Conservation (phyloP, 2,329 filamentous ascomycete genomes). For the Leptographium galeiforme region DNA sequence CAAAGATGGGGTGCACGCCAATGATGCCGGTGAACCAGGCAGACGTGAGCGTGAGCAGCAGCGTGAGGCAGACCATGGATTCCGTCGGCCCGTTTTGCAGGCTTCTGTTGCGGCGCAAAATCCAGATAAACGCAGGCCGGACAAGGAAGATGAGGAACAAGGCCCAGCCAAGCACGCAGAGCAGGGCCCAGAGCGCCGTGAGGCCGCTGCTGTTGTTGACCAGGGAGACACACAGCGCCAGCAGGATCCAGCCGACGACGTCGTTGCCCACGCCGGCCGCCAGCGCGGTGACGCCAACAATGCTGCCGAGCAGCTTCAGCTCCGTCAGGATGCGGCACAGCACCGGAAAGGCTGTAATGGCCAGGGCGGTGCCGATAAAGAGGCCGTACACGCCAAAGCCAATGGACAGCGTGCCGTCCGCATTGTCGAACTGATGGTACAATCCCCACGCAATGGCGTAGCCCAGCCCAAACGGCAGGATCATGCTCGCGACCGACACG, state of each 20-base stretch:
- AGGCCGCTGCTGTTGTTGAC: slow-evolving; percentile 79
- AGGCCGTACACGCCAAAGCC: slow-evolving; percentile 42
- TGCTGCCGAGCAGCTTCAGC: slow-evolving; percentile 69
- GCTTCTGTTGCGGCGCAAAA: slow-evolving; percentile 60
- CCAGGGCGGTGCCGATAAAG: slow-evolving; percentile 86
- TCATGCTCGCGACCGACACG: slow-evolving; percentile 69
- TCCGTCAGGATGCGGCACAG: slow-evolving; percentile 89
- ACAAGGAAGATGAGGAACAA: slow-evolving; percentile 62
- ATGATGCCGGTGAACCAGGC: slow-evolving; percentile 82
- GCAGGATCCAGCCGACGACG: slow-evolving; percentile 78
- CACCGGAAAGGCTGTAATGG: slow-evolving; percentile 85
- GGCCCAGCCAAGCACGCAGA: slow-evolving; percentile 62
- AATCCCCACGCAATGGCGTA: slow-evolving; percentile 70
- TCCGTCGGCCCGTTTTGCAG: slow-evolving; percentile 83
- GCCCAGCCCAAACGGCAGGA: slow-evolving; percentile 70
- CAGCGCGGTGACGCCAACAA: slow-evolving; percentile 77
- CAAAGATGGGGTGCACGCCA: slow-evolving; percentile 88
- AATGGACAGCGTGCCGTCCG: slow-evolving; percentile 26
- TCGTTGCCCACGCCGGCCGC: slow-evolving; percentile 91
- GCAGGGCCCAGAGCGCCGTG: slow-evolving; percentile 71
- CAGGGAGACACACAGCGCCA: slow-evolving; percentile 83
- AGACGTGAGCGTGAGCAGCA: slow-evolving; percentile 65
- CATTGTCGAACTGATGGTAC: slow-evolving; percentile 54
- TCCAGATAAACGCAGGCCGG: slow-evolving; percentile 60
- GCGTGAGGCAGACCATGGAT: slow-evolving; percentile 66